A percentile compares a stretch with the other conserved stretches of the same genome.
Conservation (phyloP, 257 asterid species). For the Solanum chiquidenum region DNA sequence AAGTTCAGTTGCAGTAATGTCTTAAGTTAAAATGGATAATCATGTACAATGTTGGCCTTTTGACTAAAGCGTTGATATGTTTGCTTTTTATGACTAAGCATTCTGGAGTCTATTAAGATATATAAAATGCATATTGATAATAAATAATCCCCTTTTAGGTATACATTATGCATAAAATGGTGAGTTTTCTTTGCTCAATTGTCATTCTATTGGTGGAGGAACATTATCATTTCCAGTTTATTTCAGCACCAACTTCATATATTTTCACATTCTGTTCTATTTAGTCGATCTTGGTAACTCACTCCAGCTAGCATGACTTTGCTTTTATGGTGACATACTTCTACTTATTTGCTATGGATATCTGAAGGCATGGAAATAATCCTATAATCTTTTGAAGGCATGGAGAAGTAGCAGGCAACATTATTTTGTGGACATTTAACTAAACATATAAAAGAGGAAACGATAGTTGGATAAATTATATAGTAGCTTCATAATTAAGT, state of each 20-base stretch:
- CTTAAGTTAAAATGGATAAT: not conserved
- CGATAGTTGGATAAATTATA: not conserved
- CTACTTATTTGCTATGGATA: not conserved
- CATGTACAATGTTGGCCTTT: not conserved
- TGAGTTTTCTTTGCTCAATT: not conserved
- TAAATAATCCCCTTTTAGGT: not conserved
- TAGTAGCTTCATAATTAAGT: not conserved
- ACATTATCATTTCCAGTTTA: not conserved
- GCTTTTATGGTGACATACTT: not conserved
- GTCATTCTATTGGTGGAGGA: not conserved
- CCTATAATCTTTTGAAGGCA: not conserved
- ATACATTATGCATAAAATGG: not conserved
- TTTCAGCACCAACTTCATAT: not conserved
- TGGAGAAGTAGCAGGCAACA: not conserved
- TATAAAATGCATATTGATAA: not conserved
- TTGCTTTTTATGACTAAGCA: not conserved
- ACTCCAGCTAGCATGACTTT: not conserved
- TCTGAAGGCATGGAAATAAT: not conserved
- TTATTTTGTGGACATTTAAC: not conserved
- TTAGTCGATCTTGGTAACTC: not conserved
- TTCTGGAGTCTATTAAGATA: not conserved
- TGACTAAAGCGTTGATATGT: not conserved
- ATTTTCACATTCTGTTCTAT: not conserved
- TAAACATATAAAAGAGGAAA: not conserved
- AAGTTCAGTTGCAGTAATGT: conserved; percentile 6